These are phyloP conservation scores for Candida wancherniae DNA, from an alignment of 805 yeast genomes.

Conservation along the genomic window DNA sequence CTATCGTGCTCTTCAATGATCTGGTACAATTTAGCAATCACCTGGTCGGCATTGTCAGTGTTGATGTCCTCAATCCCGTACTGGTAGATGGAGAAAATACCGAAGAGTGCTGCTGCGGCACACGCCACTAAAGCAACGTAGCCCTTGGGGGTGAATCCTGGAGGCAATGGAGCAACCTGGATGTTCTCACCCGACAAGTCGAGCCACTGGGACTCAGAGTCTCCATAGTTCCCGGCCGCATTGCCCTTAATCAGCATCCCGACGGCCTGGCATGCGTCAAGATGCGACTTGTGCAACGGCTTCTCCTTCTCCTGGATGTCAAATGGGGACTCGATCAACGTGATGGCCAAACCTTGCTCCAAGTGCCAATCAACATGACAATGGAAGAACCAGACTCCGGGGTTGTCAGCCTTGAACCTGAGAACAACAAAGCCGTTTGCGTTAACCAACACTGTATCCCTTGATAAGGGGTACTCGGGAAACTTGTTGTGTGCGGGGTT, in stretches of 20 bases:
- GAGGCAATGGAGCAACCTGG: conserved; percentile 61
- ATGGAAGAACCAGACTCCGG: conserved; percentile 94
- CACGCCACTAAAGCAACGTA: conserved; percentile 58
- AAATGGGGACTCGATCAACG: conserved; percentile 66
- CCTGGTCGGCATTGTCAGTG: conserved; percentile 43
- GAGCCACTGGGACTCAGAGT: conserved; percentile 44
- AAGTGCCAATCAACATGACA: conserved; percentile 88
- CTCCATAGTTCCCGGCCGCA: conserved; percentile 60
- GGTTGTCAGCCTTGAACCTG: conserved; percentile 78
- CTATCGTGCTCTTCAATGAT: conserved; percentile 26
- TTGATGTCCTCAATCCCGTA: conserved; percentile 65
- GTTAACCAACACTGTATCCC: conserved; percentile 70
- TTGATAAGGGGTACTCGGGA: conserved; percentile 56
- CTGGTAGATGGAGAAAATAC: conserved; percentile 52
- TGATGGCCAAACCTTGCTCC: conserved; percentile 73
- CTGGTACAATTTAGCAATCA: conserved; percentile 30
- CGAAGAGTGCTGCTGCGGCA: conserved; percentile 52
- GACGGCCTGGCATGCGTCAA: conserved; percentile 44
- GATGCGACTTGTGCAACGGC: conserved; percentile 43
- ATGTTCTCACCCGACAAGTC: conserved; percentile 55
- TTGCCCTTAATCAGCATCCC: conserved; percentile 52
- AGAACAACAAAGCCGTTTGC: conserved; percentile 65
- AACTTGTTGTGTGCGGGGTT: conserved; percentile 34
- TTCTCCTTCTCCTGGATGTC: conserved; percentile 32
- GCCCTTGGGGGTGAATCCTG: conserved; percentile 67